Evolutionary conservation across 495 filamentous ascomycete species (phyloP), one percentile per base, ranked within the genome.

Genomic region (Podospora sp.): DNA sequence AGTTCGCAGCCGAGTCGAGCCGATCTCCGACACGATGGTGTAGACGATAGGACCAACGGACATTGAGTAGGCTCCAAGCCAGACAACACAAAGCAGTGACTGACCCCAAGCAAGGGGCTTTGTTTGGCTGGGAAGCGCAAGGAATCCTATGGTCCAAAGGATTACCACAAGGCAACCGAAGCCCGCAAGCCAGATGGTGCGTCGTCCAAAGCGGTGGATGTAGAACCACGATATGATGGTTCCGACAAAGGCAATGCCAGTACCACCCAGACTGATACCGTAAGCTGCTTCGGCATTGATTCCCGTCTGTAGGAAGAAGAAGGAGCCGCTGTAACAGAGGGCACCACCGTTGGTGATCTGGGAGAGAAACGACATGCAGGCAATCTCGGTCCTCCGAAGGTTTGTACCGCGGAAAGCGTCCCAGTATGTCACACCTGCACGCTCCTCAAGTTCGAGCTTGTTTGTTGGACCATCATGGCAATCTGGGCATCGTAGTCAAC

Each of bases 381-480:
- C 82, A 65, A 89, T 88, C 68, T 86, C 84, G 0, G 89, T 91
- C 22, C 89, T 87, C 50, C 86, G 83, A 16, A 82, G 77, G 70
- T 91, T 84, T n/a, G 81, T 83, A 29, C 88, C 86, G 55, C 77
- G 82, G 80, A 90, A 89, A 68, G 85, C 85, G 66, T 90, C 87
- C 21, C 83, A 40, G 67, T 89, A 89, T 55, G 76, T 83, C 9
- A 87, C 80, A n/a, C 84, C 84, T 6, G 76, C 75, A 20, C 78
- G 81, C 58, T 83, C 79, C 51, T 84, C 81, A 62, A 83, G 79
- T 72, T 91, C 88, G 24, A 89, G 69, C 7, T 85, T 83, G 21
- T 86, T 85, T 21, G 87, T 89, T 88, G 86, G 33, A 83, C 78
- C 84, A 90, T 90, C 87, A 90, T 87, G 56, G 87, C 80, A 51